phyloP scores from a whole-genome alignment of 1,284 basidiomycete genomes.

The Bondarzewia mesenterica region DNA sequence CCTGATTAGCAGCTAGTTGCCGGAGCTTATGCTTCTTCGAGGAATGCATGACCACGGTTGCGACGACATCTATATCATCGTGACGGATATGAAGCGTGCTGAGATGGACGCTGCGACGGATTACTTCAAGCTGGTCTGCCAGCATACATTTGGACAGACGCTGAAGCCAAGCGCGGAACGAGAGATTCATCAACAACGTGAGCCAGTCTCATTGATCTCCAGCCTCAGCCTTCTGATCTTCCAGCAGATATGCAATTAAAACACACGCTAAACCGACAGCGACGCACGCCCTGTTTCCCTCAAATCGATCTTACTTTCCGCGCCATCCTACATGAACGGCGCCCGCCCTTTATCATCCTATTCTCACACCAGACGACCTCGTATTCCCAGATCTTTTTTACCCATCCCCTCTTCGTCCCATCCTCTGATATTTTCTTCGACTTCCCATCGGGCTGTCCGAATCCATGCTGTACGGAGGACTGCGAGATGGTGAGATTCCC shows the following conservation, averaged over 20 bases:
- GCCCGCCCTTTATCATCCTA: conserved; percentile 62
- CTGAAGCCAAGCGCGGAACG: conserved; percentile 59
- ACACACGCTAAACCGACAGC: conserved; percentile 55
- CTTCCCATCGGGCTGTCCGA: conserved; percentile 68
- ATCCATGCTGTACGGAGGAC: conserved; percentile 67
- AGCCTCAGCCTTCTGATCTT: background rate
- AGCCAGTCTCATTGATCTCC: background rate
- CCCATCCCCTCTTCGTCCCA: conserved; percentile 60
- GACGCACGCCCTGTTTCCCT: conserved; percentile 65
- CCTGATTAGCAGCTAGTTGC: conserved; percentile 36
- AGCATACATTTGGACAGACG: conserved; percentile 46
- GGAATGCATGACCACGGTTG: conserved; percentile 73
- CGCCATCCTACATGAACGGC: conserved; percentile 63
- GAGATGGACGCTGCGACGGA: conserved; percentile 73
- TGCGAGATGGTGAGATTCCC: conserved; percentile 76
- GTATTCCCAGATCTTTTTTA: conserved; percentile 72
- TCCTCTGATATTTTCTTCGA: conserved; percentile 62
- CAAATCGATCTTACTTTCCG: conserved; percentile 69
- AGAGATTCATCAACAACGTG: conserved; percentile 59
- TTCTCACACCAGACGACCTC: conserved; percentile 73
- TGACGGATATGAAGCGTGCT: conserved; percentile 64
- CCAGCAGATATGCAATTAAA: conserved; percentile 53
- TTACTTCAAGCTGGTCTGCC: conserved; percentile 66
- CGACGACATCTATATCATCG: conserved; percentile 68
- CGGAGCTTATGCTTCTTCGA: conserved; percentile 66